Evolutionary conservation across 306 rosid genomes (phyloP).

Genomic region (Ceratonia siliqua): DNA sequence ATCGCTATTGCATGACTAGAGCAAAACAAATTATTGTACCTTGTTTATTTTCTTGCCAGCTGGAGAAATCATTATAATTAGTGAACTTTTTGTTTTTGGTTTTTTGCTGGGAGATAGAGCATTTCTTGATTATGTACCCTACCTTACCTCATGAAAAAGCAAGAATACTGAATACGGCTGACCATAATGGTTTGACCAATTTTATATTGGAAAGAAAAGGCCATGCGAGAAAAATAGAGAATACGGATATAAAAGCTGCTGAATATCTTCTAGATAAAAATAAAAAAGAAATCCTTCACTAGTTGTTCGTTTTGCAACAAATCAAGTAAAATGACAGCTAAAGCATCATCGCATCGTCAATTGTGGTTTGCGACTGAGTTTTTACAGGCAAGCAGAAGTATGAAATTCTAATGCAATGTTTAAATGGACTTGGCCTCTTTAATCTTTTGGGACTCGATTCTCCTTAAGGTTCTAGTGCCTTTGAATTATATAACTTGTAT

Average conservation of each 20-base stretch:
- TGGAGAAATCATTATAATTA: constrained; percentile 7
- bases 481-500: too few species aligned
- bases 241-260: too few species aligned
- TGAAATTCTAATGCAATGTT: too few species aligned
- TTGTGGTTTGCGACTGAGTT: too few species aligned
- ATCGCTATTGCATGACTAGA: constrained; percentile 24
- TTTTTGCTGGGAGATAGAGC: constrained; percentile 12
- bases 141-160: too few species aligned
- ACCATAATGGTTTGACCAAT: neutral
- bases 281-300: neutral
- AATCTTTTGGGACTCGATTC: too few species aligned
- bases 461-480: too few species aligned
- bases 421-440: too few species aligned
- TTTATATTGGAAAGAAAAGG: neutral
- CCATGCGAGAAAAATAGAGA: neutral
- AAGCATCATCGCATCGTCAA: neutral
- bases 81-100: neutral
- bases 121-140: constrained; percentile 14
- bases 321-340: neutral
- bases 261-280: neutral
- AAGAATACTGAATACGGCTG: too few species aligned
- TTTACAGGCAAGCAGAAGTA: too few species aligned
- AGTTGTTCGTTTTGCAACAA: neutral
- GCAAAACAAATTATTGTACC: constrained; percentile 9
- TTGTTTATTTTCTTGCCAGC: constrained; percentile 34